Evolutionary conservation across 441 rosid species (phyloP), one percentile per base, ranked within the genome.

Genomic region (Euphorbia corollata): DNA sequence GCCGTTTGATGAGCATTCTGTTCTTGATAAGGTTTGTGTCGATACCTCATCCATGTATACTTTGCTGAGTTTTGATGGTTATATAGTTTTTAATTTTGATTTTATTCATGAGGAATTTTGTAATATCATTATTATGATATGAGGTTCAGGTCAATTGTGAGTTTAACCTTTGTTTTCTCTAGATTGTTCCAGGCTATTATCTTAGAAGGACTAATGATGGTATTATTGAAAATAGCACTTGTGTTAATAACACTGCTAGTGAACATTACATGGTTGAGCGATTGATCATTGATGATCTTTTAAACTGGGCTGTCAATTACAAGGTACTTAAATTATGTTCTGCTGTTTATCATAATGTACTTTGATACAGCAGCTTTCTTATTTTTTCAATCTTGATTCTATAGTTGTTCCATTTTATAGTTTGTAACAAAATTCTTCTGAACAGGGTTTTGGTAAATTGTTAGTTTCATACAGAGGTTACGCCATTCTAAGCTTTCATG

Each of bases 181-280:
- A 94, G 97, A 84, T 91, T 81, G 99, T 94, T 80, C 99, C 99
- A 71, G 99, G 99, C 68, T 94, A 94, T 82, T 88, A 91, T 85
- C 77, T 94, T 86, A 84, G 99, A 79, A 84, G 94, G 84, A 87
- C 87, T 79, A 77, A 67, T 30, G 91, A 89, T 79, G 97, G 99
- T 67, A 75, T 80, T 68, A 80, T 91, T 58, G 97, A 94, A 84
- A 66, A 91, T 73, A 94, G 97, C 73, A 81, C 99, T 61, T 94
- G 99, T 57, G 75, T 85, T 73, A 94, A 94, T 69, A 89, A 94
- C 83, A 91, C 97, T 56, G 97, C 99, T 65, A 94, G 99, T 24
- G 99, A 94, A 84, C 99, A 94, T 80, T 88, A 86, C 74, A 91
- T 94, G 99, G 94, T 84, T 62, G 96, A 87, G 72, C 92, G 97